These are phyloP conservation scores for Cutaneotrichosporon sp. DNA, from an alignment of 1,284 basidiomycete genomes.

Conservation along the genomic window DNA sequence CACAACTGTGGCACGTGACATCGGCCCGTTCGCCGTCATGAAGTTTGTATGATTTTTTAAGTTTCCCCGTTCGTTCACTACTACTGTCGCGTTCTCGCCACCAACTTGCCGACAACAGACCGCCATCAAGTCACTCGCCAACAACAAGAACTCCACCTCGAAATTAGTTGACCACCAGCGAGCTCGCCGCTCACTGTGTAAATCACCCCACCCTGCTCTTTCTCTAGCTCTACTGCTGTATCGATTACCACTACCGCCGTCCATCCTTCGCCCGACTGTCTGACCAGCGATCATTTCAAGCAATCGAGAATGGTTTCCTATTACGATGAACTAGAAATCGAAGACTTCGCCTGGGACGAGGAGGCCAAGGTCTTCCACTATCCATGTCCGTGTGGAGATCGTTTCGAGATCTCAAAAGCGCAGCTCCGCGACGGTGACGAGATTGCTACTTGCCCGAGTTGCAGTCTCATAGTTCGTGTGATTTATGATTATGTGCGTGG, in stretches of 20 bases:
- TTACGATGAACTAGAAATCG: conserved; percentile 68
- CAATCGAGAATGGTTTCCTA: conserved; percentile 41
- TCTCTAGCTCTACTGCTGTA: too few species aligned
- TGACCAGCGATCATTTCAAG: too few species aligned
- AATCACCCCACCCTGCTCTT: not conserved
- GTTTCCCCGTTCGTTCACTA: too few species aligned
- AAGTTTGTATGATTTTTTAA: too few species aligned
- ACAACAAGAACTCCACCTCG: not conserved
- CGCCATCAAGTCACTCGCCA: too few species aligned
- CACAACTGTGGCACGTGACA: too few species aligned
- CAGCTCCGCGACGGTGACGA: conserved; percentile 91
- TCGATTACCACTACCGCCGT: not conserved
- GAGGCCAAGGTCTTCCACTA: conserved; percentile 82
- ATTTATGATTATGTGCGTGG: conserved; percentile 86
- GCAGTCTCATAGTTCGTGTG: conserved; percentile 86
- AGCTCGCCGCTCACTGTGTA: not conserved
- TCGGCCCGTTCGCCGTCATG: too few species aligned
- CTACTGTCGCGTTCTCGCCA: too few species aligned
- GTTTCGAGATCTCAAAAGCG: conserved; percentile 87
- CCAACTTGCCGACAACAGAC: too few species aligned
- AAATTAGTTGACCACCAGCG: not conserved
- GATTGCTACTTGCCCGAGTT: conserved; percentile 95
- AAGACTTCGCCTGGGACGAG: conserved; percentile 90
- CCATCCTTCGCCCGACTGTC: not conserved
- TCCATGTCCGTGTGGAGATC: conserved; percentile 96